A percentile compares a stretch with the other conserved stretches of the same genome.
phyloP scores from a whole-genome alignment of 2,329 filamentous ascomycete genomes.

The Didymella keratinophila region DNA sequence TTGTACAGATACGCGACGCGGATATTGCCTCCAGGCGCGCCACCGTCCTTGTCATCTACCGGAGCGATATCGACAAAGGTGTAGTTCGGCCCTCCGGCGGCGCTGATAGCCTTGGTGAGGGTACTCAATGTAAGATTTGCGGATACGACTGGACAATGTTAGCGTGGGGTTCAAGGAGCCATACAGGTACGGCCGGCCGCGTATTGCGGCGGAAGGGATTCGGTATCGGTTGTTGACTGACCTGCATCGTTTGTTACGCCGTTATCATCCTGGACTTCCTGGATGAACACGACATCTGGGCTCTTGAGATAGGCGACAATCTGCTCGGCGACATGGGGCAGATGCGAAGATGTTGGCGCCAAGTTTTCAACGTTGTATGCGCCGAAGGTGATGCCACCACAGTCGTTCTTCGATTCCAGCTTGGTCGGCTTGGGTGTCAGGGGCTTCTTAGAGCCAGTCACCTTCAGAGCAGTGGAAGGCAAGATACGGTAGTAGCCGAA shows the following conservation, averaged over 20 bases:
- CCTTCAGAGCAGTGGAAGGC: constrained; percentile 65
- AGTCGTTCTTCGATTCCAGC: constrained; percentile 64
- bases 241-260: constrained; percentile 67
- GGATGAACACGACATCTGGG: constrained; percentile 72
- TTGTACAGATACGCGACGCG: constrained; percentile 75
- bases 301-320: constrained; percentile 70
- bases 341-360: constrained; percentile 62
- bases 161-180: constrained; percentile 4
- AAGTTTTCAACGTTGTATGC: constrained; percentile 78
- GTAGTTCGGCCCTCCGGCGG: constrained; percentile 62
- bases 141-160: constrained; percentile 49
- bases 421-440: constrained; percentile 60
- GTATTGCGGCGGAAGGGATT: constrained; percentile 14
- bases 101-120: constrained; percentile 62
- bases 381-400: constrained; percentile 68
- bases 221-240: constrained; percentile 33
- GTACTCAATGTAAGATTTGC: constrained; percentile 67
- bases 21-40: constrained; percentile 75
- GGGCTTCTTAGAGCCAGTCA: constrained; percentile 56
- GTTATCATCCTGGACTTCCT: constrained; percentile 74
- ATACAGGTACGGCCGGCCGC: constrained; percentile 11
- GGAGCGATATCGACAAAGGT: constrained; percentile 67
- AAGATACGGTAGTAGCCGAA: constrained; percentile 76
- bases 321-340: constrained; percentile 68
- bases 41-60: constrained; percentile 68